Evolutionary conservation across 1,284 basidiomycete species (phyloP), one percentile per base, ranked within the genome.

Genomic region (Kwoniella shivajii): DNA sequence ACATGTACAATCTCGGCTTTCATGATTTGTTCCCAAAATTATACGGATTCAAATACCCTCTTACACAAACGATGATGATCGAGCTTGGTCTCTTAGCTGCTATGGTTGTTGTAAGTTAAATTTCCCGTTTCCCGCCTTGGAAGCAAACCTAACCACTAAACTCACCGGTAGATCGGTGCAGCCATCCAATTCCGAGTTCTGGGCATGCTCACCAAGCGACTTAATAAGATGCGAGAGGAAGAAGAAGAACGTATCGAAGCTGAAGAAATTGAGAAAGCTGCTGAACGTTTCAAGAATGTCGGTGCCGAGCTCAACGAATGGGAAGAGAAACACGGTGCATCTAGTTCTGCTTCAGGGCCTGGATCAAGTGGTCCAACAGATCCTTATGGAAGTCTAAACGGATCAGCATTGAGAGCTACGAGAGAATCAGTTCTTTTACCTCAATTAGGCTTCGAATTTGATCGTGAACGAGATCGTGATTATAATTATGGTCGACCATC

Each of bases 131-230:
- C 13, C 3, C 16, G 45, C 1, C 29, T 34, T 4, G 16, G 3
- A 22, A 29, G 36, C 39, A 38, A 4, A 9, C 11, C n/a, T 30
- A 24, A 16, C 3, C 4, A 4, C 2, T 11, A n/a, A 57, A 58
- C 41, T 26, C 4, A 24, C 49, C n/a, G n/a, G n/a, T n/a, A 72
- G 71, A 89, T 90, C 85, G 92, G 91, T 47, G 84, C 87, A 18
- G 90, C 92, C 3, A 88, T 96, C 43, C 94, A 98, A 78, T 84
- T 94, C 71, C 88, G 89, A 54, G 84, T 95, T 59, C 84, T 94
- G 58, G 84, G 84, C 57, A 82, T 89, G 38, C 85, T 95, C 24
- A 86, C 89, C 68, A 83, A 82, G 59, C 89, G 90, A 71, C 80
- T 95, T 36, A 82, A 83, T 61, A 88, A 92, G 75, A 88, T 92